These are phyloP conservation scores for Cutaneotrichosporon dermatis DNA, from an alignment of 1,284 basidiomycete genomes.

Conservation along the genomic window DNA sequence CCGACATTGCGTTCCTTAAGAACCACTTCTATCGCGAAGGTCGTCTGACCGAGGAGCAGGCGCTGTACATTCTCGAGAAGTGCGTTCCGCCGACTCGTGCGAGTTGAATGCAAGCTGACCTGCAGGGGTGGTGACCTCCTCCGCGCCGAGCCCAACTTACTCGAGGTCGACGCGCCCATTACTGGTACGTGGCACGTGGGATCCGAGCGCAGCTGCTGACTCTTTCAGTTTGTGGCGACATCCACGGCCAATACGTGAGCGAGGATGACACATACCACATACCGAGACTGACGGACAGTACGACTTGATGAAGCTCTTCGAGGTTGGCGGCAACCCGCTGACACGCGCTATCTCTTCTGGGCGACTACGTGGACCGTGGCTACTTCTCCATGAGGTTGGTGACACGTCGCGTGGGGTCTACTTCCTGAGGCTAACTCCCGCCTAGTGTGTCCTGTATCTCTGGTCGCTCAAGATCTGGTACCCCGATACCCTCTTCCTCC, in stretches of 20 bases:
- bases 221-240: conserved; percentile 78
- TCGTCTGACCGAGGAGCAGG: conserved; percentile 82
- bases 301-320: conserved; percentile 97
- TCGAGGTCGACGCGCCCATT: conserved; percentile 88
- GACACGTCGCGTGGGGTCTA: conserved; percentile 4
- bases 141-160: conserved; percentile 76
- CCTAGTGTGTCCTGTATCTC: conserved; percentile 81
- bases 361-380: conserved; percentile 97
- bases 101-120: conserved; percentile 3
- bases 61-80: conserved; percentile 77
- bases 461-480: conserved; percentile 93
- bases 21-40: conserved; percentile 99
- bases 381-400: conserved; percentile 87
- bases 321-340: conserved; percentile 86
- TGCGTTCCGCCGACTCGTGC: conserved; percentile 19
- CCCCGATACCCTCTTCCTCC: conserved; percentile 80
- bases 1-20: conserved; percentile 95
- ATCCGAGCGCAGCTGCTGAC: conserved; percentile 14
- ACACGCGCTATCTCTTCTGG: conserved; percentile 93
- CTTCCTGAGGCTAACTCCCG: conserved; percentile 5
- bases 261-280: not conserved
- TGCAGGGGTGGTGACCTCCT: conserved; percentile 66
- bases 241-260: conserved; percentile 94
- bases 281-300: conserved; percentile 56
- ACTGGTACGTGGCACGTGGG: conserved; percentile 61